A percentile compares a stretch with the other conserved stretches of the same genome.
Evolutionary conservation across 371 early-diverging fungal genomes (phyloP).

Genomic region (Saksenaea oblongispora): DNA sequence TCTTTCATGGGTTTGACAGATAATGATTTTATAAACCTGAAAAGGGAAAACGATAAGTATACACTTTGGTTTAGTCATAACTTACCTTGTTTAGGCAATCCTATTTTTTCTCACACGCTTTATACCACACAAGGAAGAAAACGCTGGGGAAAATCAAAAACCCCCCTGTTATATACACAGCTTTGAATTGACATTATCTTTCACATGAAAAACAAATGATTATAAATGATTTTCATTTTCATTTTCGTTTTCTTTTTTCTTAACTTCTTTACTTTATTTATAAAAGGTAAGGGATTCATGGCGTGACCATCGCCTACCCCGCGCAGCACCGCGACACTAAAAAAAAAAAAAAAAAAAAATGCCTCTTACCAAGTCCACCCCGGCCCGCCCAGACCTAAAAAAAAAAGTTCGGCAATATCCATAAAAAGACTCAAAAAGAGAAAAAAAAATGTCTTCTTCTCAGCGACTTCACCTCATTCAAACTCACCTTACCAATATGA

Average conservation of each 20-base stretch:
- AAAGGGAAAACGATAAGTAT: neutral
- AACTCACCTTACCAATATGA: constrained; percentile 15
- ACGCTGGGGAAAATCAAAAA: neutral
- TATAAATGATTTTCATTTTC: neutral
- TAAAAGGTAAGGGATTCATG: neutral
- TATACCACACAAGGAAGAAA: neutral
- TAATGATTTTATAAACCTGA: neutral
- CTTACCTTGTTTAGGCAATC: neutral
- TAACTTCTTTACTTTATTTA: constrained; percentile 4
- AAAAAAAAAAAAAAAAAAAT: constrained; percentile 5
- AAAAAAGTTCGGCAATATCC: neutral
- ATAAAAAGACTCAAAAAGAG: neutral
- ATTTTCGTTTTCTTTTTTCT: neutral
- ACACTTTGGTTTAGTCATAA: neutral
- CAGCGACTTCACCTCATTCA: constrained; percentile 21
- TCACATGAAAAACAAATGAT: neutral
- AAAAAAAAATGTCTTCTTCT: constrained; percentile 12
- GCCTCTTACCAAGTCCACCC: neutral
- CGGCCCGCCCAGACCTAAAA: constrained; percentile 8
- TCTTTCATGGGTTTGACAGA: too few species aligned
- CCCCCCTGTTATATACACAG: neutral
- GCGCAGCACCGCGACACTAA: too few species aligned
- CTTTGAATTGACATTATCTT: neutral
- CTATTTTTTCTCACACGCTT: neutral
- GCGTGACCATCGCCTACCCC: too few species aligned